These are phyloP conservation scores for Herpetomonas muscarum DNA, from an alignment of 208 protist genomes.

Conservation along the genomic window DNA sequence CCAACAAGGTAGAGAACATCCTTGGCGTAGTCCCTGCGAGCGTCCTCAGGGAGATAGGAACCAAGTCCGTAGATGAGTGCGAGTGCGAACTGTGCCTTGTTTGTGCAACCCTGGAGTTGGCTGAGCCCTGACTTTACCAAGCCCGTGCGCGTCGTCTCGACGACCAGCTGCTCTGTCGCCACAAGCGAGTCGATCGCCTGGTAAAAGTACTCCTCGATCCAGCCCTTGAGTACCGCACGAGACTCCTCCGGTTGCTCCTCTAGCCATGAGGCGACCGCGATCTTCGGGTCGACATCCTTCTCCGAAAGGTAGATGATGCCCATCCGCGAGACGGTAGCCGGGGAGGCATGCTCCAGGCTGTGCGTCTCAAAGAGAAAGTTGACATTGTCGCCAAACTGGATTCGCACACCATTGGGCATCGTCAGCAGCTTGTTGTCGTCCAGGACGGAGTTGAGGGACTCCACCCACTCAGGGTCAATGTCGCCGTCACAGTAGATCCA, in stretches of 20 bases:
- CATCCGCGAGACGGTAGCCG: conserved; percentile 97
- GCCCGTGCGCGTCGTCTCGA: conserved; percentile 91
- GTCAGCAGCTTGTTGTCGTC: conserved; percentile 98
- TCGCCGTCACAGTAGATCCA: conserved; percentile 99
- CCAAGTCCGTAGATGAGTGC: conserved; percentile 94
- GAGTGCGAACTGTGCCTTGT: conserved; percentile 88
- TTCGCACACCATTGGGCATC: conserved; percentile 97
- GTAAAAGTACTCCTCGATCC: conserved; percentile 94
- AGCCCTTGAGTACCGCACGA: conserved; percentile 55
- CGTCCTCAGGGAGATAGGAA: conserved; percentile 82
- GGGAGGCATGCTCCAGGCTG: conserved; percentile 96
- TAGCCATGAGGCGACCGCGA: conserved; percentile 92
- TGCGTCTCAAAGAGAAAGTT: conserved; percentile 99
- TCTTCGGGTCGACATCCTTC: conserved; percentile 93
- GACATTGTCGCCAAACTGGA: conserved; percentile 98
- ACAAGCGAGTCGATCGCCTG: conserved; percentile 87
- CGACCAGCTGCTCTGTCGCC: conserved; percentile 60
- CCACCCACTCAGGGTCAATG: conserved; percentile 99
- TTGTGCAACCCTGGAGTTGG: conserved; percentile 79
- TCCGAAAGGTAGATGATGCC: conserved; percentile 98
- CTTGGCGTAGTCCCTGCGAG: conserved; percentile 84
- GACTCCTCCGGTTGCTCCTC: conserved; percentile 71
- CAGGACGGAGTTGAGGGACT: conserved; percentile 99
- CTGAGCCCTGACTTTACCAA: conserved; percentile 93
- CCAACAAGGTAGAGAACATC: conserved; percentile 86